A percentile compares a stretch with the other conserved stretches of the same genome.
These are phyloP conservation scores for Solanum medicagineum DNA, from an alignment of 257 asterid genomes.

Conservation along the genomic window DNA sequence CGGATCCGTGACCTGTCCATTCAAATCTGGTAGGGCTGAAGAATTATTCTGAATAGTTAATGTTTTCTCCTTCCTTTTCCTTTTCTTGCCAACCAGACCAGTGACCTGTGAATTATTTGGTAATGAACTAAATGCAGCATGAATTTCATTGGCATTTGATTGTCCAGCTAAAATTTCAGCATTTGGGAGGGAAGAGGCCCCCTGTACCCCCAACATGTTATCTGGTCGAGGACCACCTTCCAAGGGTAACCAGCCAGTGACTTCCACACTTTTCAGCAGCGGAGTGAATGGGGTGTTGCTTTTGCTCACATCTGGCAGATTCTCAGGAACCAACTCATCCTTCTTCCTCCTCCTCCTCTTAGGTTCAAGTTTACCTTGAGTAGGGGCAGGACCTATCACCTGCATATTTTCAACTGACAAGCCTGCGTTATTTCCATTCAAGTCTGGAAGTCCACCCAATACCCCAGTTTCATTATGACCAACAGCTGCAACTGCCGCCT, in stretches of 20 bases:
- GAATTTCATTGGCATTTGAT: conserved; percentile 1
- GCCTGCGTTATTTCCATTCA: conserved; percentile 20
- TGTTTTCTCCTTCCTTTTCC: conserved; percentile 30
- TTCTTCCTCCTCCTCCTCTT: conserved; percentile 4
- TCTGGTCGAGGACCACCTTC: not conserved
- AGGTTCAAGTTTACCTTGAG: conserved; percentile 11
- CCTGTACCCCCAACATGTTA: not conserved
- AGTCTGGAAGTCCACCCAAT: conserved; percentile 23
- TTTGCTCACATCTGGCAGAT: conserved; percentile 1
- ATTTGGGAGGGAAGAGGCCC: conserved; percentile 1
- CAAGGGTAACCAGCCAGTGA: conserved; percentile 5
- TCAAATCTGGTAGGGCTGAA: conserved; percentile 60
- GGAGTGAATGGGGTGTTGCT: conserved; percentile 10
- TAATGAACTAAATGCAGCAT: conserved; percentile 9
- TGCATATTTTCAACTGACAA: conserved; percentile 19
- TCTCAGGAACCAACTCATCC: conserved; percentile 9
- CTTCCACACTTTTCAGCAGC: conserved; percentile 10
- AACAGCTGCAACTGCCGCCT: conserved; percentile 8
- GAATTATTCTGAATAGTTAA: not conserved
- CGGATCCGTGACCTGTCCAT: conserved; percentile 22
- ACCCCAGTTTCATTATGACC: conserved; percentile 5
- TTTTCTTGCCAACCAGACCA: conserved; percentile 12
- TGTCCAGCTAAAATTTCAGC: conserved; percentile 3
- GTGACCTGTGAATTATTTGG: conserved; percentile 4
- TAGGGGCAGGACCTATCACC: conserved; percentile 16